Conservation (phyloP, 257 asterid species). For the Anisodus acutangulus region DNA sequence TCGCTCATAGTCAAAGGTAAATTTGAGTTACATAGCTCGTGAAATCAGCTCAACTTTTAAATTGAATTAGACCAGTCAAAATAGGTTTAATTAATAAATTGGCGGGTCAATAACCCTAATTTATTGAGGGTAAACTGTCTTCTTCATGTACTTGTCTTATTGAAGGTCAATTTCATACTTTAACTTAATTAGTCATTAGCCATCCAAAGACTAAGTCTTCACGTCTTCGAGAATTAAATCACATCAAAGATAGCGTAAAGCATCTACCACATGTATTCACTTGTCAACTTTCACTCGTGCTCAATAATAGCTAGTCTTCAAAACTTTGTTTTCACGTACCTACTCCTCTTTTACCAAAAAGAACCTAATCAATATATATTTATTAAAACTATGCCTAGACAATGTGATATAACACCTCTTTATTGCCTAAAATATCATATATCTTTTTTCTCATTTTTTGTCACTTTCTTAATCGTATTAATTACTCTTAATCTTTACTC, state of each 20-base stretch:
- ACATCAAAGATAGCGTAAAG: constrained; percentile 17
- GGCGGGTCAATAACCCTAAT: neutral
- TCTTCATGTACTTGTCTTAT: neutral
- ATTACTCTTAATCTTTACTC: neutral
- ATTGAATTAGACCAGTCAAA: no score
- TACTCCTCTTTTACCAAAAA: constrained; percentile 6
- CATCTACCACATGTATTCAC: neutral
- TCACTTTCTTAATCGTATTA: no score
- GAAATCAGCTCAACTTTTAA: no score
- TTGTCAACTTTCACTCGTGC: constrained; percentile 15
- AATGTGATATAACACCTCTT: no score
- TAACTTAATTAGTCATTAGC: neutral
- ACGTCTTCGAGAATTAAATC: neutral
- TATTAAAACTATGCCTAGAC: no score
- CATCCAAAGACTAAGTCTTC: constrained; percentile 22
- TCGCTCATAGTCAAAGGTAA: no score
- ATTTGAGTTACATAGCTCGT: no score
- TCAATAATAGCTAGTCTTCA: neutral
- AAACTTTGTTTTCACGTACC: constrained; percentile 3
- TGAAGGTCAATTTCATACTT: neutral
- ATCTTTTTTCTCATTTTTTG: no score
- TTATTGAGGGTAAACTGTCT: neutral
- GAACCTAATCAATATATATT: neutral
- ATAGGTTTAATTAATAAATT: no score
- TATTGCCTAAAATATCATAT: no score